Conservation (phyloP, 1,139 yeast species). For the Lodderomyces parapsilosis region DNA sequence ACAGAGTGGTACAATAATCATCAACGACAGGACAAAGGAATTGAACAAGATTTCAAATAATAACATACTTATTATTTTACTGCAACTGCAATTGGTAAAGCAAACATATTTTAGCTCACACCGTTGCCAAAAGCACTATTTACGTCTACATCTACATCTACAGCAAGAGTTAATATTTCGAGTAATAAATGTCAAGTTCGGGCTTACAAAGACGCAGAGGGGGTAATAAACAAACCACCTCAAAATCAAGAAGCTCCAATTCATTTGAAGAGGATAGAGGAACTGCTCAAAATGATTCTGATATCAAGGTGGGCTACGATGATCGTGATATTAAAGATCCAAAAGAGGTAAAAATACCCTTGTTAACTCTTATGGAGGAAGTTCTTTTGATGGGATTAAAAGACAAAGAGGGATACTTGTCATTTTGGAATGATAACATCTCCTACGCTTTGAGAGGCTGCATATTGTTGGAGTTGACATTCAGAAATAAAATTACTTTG, state of each 20-base stretch:
- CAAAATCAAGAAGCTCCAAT: constrained; percentile 11
- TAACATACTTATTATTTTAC: no score
- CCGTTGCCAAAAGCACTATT: no score
- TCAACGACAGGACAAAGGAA: no score
- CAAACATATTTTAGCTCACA: not conserved
- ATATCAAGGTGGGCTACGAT: constrained; percentile 78
- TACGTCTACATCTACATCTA: not conserved
- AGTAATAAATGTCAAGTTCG: constrained; percentile 23
- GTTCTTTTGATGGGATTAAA: constrained; percentile 88
- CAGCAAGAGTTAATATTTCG: not conserved
- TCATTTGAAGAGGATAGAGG: constrained; percentile 13
- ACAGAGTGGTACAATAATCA: no score
- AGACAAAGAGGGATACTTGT: constrained; percentile 92
- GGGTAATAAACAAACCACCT: constrained; percentile 21
- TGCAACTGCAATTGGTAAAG: not conserved
- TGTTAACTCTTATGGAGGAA: constrained; percentile 93
- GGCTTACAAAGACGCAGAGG: constrained; percentile 53
- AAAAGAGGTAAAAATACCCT: constrained; percentile 54
- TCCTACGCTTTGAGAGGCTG: constrained; percentile 96
- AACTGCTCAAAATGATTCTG: constrained; percentile 15
- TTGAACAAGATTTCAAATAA: no score
- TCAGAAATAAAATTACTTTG: constrained; percentile 84
- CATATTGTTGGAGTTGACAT: constrained; percentile 85
- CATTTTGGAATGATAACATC: constrained; percentile 97
- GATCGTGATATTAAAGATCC: constrained; percentile 62